These are phyloP conservation scores for Naganishia liquefaciens DNA, from an alignment of 1,284 basidiomycete species.

Conservation along the genomic window DNA sequence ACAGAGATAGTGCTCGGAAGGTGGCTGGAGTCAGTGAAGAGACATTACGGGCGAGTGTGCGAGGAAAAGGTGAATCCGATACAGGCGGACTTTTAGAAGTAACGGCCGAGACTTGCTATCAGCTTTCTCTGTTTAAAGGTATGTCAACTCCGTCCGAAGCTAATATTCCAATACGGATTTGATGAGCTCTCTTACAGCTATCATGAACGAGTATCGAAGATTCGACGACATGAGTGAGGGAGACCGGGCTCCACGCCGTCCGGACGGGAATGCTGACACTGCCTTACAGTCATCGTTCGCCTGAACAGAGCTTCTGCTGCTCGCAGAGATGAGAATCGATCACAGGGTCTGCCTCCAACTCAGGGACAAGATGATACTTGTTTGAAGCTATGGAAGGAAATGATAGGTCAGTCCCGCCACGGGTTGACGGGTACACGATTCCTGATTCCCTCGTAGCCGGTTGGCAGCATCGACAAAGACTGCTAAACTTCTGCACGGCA, in stretches of 20 bases:
- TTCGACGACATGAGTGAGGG: conserved; percentile 66
- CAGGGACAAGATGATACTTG: conserved; percentile 63
- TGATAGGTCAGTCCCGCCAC: conserved; percentile 65
- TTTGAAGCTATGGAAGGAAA: conserved; percentile 73
- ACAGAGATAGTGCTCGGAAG: conserved; percentile 1
- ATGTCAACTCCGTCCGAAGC: conserved; percentile 36
- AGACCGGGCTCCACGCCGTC: background rate
- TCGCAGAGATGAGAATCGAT: conserved; percentile 67
- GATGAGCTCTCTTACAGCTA: conserved; percentile 58
- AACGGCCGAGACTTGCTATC: conserved; percentile 63
- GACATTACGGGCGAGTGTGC: conserved; percentile 4
- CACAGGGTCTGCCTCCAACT: conserved; percentile 30
- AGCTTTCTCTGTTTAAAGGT: conserved; percentile 84
- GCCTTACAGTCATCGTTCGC: conserved; percentile 69
- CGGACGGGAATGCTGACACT: background rate
- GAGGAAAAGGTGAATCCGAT: conserved; percentile 24
- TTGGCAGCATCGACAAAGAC: conserved; percentile 75
- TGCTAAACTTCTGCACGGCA: conserved; percentile 74
- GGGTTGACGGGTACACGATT: background rate
- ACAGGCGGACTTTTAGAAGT: conserved; percentile 34
- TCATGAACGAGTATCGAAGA: conserved; percentile 79
- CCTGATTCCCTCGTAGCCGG: conserved; percentile 60
- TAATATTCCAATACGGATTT: conserved; percentile 4
- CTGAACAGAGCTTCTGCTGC: conserved; percentile 78
- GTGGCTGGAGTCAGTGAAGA: conserved; percentile 11